Base-by-base conservation (phyloP, 257 asterid genomes). In the Scutellaria galericulata region DNA sequence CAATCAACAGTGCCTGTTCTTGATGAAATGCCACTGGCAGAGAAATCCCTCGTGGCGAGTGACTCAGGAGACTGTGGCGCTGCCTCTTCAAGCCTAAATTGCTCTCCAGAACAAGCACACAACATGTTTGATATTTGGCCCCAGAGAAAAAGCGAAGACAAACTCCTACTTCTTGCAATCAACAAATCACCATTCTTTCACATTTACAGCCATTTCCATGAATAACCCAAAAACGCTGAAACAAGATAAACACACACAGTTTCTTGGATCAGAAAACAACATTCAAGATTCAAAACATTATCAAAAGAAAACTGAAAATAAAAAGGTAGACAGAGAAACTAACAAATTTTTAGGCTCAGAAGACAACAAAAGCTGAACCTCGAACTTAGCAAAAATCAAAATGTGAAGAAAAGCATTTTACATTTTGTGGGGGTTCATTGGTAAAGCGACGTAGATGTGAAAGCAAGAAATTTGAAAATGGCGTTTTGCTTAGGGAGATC, bases 21-120 rank as follows among this genome's bases (percentile, higher is more conserved):
- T 20, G 98, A 90, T 13, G 97, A 93, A 69, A 90, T 78, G 42
- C 92, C 97, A 80, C 97, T 86, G 35, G 90, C 95, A 1, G 98
- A 93, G 83, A 88, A 93, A 82, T 93, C 98, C 82, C 98, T 90
- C 1, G 98, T 93, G 74, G 97, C 97, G 37, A 93, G 75, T 20
- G 98, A 93, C 76, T 90, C 97, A 7, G 98, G 97, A 13, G 97
- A 88, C 79, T 88, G 89, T 2, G 93, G 95, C 56, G 72, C 85
- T 37, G 85, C 75, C 70, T 90, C 98, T 41, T 93, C 97, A 48
- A 86, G 84, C 81, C 86, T 86, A 83, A 90, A 89, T 64, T 87
- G 93, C 85, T 93, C 97, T 2, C 98, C 97, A 68, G 98, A 93
- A 80, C 98, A 92, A 68, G 94, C 96, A 68, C 98, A 92, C 90